Evolutionary conservation across 352 stramenopile species (phyloP).

Genomic region (Pythium guiyangense): DNA sequence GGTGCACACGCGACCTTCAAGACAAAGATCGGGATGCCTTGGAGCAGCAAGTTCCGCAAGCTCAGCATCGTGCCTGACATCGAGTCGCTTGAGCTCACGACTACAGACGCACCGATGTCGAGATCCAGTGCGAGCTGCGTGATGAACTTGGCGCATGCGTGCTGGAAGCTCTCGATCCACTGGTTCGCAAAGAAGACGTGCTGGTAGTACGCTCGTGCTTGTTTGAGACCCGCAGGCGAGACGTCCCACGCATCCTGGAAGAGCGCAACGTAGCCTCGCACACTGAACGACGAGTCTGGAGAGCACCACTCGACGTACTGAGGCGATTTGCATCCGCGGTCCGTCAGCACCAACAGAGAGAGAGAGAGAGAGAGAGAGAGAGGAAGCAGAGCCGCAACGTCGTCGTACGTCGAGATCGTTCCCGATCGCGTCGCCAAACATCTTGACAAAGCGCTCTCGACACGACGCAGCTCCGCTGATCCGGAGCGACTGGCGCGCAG

Average conservation of each 20-base stretch:
- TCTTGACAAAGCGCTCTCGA: slow-evolving; percentile 27
- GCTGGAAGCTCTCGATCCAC: slow-evolving; percentile 56
- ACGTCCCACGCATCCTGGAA: slow-evolving; percentile 32
- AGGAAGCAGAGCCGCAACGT: background rate
- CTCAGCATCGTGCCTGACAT: background rate
- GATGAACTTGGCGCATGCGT: slow-evolving; percentile 40
- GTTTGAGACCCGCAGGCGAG: slow-evolving; percentile 33
- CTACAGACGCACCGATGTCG: slow-evolving; percentile 1
- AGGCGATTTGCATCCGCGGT: background rate
- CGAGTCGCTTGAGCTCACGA: background rate
- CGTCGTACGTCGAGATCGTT: slow-evolving; percentile 32
- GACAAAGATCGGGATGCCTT: slow-evolving; percentile 75
- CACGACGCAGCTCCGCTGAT: slow-evolving; percentile 15
- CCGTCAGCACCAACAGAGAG: background rate
- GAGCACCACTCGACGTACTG: slow-evolving; percentile 35
- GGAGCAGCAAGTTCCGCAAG: background rate
- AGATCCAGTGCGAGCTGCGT: slow-evolving; percentile 18
- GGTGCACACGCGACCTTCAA: slow-evolving; percentile 40
- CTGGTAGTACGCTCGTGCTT: slow-evolving; percentile 71
- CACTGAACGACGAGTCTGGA: slow-evolving; percentile 19
- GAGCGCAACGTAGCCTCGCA: slow-evolving; percentile 55
- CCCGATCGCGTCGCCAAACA: slow-evolving; percentile 41
- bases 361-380: background rate
- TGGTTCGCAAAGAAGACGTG: slow-evolving; percentile 60
- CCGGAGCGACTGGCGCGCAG: slow-evolving; percentile 8